Conservation (phyloP, 2,329 filamentous ascomycete genomes). For the Aspergillus sp. region DNA sequence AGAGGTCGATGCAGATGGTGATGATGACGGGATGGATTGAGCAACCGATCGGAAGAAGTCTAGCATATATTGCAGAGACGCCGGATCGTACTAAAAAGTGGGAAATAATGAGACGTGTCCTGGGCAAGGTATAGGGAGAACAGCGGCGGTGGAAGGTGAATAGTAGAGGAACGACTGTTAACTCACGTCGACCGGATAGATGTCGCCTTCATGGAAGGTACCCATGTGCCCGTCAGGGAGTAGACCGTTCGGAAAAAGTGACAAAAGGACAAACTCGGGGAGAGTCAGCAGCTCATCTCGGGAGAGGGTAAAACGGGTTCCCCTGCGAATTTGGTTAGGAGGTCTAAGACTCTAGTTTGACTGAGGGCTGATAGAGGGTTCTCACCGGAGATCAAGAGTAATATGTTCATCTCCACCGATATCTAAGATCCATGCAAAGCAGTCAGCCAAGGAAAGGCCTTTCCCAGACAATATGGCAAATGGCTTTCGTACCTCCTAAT, state of each 20-base stretch:
- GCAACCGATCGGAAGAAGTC: conserved; percentile 97
- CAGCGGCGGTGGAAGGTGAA: neutral
- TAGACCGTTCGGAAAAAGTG: conserved; percentile 97
- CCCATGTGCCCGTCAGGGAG: conserved; percentile 96
- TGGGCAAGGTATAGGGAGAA: neutral
- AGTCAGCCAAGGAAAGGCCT: conserved; percentile 18
- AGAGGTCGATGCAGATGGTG: conserved; percentile 65
- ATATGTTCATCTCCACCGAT: conserved; percentile 91
- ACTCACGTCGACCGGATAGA: conserved; percentile 94
- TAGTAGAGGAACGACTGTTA: neutral
- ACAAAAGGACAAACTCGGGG: conserved; percentile 94
- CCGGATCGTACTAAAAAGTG: conserved; percentile 81
- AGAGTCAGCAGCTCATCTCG: conserved; percentile 92
- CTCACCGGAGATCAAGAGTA: conserved; percentile 87
- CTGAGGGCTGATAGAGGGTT: conserved; percentile 14
- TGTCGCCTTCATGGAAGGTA: conserved; percentile 86
- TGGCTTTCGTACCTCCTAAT: conserved; percentile 69
- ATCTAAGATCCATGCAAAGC: conserved; percentile 52
- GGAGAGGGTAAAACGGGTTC: conserved; percentile 89
- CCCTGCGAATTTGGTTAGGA: conserved; percentile 57
- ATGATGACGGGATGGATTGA: conserved; percentile 78
- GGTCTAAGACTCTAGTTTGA: neutral
- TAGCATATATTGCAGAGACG: conserved; percentile 97
- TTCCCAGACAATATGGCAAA: neutral
- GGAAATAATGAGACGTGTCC: conserved; percentile 16